Evolutionary conservation across 257 asterid genomes (phyloP), one percentile per base, ranked within the genome.

Genomic region (Salvia rosmarinus): DNA sequence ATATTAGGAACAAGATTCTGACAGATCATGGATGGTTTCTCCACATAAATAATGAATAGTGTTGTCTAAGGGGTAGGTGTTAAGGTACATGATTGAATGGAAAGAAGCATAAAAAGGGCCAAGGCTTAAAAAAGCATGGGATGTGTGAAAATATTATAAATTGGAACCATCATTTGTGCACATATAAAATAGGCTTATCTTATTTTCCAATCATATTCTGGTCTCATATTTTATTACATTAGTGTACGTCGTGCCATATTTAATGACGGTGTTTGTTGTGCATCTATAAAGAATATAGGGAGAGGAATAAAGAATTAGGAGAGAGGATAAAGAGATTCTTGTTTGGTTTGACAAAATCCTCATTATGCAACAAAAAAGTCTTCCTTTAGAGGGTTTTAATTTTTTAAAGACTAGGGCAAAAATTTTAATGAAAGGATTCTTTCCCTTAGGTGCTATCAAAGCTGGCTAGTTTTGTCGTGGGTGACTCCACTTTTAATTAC

Each of bases 401-500:
- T 52, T 46, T 10, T 4, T 50, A 1, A 59, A 61, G 37, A 21
- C 4, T 39, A 7, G 32, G 59, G 32, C 6, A 75, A 40, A 50
- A 75, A 62, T 8, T 13, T 49, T 65, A 75, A 75, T 76, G 72
- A 72, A 37, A 68, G 77, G 86, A 80, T 81, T 78, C 85, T 2
- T 81, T 78, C 82, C 58, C 63, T 67, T 63, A 78, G 88, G 88
- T 78, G 87, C 78, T 86, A 75, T 76, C 79, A 77, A 60, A 77
- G 89, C 90, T 83, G 94, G 84, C 87, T 79, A 57, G 42, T 83
- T 86, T 82, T 87, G 90, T 85, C 89, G 77, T 44, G 76, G 71
- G 64, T 84, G 72, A 77, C 82, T 72, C 68, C 70, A 74, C 14
- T 63, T 44, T 68, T 67, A 40, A 21, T 78, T 64, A 78, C 81